Conservation (phyloP, 169 alveolate species). For the Ichthyophthirius multifiliis region DNA sequence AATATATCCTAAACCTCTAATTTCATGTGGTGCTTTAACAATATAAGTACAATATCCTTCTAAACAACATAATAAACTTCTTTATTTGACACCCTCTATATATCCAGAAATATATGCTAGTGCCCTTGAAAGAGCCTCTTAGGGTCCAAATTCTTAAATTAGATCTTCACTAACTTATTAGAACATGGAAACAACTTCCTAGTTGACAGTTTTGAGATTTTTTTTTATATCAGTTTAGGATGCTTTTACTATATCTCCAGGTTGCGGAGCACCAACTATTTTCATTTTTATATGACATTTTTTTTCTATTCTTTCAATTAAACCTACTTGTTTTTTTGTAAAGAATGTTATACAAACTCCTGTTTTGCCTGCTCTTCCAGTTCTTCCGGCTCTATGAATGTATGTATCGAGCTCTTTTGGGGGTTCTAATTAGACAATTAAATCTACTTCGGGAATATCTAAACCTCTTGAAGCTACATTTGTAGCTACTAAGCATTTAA, state of each 20-base stretch:
- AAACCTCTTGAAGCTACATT: slow-evolving; percentile 94
- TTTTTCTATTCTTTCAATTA: slow-evolving; percentile 67
- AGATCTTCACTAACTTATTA: slow-evolving; percentile 62
- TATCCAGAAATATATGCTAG: slow-evolving; percentile 72
- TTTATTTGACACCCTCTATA: slow-evolving; percentile 57
- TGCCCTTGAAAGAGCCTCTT: slow-evolving; percentile 68
- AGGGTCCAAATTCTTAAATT: slow-evolving; percentile 61
- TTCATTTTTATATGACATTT: slow-evolving; percentile 72
- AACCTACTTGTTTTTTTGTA: slow-evolving; percentile 56
- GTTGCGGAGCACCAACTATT: slow-evolving; percentile 79
- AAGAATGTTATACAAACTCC: slow-evolving; percentile 79
- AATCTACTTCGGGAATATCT: slow-evolving; percentile 88
- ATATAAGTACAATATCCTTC: slow-evolving; percentile 69
- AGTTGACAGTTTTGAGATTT: slow-evolving; percentile 60
- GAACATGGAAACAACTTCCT: slow-evolving; percentile 58
- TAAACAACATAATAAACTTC: slow-evolving; percentile 67
- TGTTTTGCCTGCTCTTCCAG: slow-evolving; percentile 82
- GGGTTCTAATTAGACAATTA: slow-evolving; percentile 80
- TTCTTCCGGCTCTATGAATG: slow-evolving; percentile 85
- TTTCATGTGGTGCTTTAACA: slow-evolving; percentile 49
- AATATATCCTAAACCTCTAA: slow-evolving; percentile 59
- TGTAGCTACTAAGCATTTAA: slow-evolving; percentile 87
- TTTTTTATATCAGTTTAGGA: slow-evolving; percentile 64
- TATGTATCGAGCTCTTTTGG: slow-evolving; percentile 81
- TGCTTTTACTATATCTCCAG: slow-evolving; percentile 70